Conservation (phyloP, 2,329 filamentous ascomycete genomes). For the Plenodomus tracheiphilus region DNA sequence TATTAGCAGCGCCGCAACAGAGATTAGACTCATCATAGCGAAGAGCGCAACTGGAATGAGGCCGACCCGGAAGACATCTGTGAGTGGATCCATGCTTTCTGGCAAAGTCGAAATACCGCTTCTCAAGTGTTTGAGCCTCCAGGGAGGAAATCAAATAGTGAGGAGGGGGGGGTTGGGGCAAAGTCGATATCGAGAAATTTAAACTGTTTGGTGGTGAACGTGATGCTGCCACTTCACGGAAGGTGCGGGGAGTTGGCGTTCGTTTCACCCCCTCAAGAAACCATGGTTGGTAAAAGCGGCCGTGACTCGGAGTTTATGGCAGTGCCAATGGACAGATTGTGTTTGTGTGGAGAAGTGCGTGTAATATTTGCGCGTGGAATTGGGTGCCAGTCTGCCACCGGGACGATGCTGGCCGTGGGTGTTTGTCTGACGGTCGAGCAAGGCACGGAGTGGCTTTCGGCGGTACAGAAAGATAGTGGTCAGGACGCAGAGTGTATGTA, state of each 20-base stretch:
- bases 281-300: slow-evolving; percentile 15
- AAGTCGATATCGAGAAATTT: too few species aligned
- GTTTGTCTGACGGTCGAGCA: neutral
- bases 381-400: neutral
- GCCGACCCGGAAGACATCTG: slow-evolving; percentile 40
- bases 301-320: neutral
- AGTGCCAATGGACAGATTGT: neutral
- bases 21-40: slow-evolving; percentile 52
- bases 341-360: slow-evolving; percentile 1
- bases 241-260: slow-evolving; percentile 6
- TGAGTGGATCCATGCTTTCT: slow-evolving; percentile 39
- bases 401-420: neutral
- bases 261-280: slow-evolving; percentile 17
- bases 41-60: slow-evolving; percentile 53
- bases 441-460: slow-evolving; percentile 1
- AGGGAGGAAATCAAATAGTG: slow-evolving; percentile 12
- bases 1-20: slow-evolving; percentile 48
- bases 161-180: too few species aligned
- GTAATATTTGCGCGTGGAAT: neutral
- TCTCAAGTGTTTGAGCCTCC: slow-evolving; percentile 13
- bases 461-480: slow-evolving; percentile 3
- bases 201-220: neutral
- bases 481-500: slow-evolving; percentile 7
- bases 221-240: neutral
- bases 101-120: slow-evolving; percentile 28